Conservation (phyloP, 2,329 filamentous ascomycete species). For the Aureobasidium sp. region DNA sequence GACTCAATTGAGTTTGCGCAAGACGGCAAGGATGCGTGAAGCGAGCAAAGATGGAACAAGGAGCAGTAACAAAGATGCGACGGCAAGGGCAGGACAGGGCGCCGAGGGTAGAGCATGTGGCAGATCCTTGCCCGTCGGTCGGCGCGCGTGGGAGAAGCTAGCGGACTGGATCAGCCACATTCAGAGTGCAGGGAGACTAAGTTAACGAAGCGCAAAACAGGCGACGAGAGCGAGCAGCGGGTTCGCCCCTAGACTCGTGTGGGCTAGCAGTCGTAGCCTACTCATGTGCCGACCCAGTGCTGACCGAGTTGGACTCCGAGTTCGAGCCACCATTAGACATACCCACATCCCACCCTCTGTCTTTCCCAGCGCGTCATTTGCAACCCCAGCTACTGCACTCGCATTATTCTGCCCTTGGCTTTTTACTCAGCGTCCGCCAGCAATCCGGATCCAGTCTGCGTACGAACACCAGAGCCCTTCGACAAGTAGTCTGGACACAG, state of each 20-base stretch:
- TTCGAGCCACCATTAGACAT: neutral
- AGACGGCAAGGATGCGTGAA: neutral
- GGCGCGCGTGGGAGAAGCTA: neutral
- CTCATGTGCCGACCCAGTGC: neutral
- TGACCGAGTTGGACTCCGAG: neutral
- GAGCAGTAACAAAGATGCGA: neutral
- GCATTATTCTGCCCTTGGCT: neutral
- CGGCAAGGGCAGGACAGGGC: neutral
- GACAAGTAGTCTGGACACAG: neutral
- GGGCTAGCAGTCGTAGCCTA: neutral
- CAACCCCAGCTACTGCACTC: neutral
- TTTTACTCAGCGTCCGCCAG: neutral
- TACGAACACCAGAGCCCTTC: neutral
- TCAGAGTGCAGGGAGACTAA: neutral
- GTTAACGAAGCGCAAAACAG: neutral
- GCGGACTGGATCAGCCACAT: neutral
- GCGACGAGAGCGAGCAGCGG: neutral
- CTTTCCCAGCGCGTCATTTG: constrained; percentile 6
- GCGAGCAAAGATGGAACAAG: neutral
- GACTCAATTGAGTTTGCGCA: no score
- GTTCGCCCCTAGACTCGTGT: neutral
- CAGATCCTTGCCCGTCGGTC: constrained; percentile 1
- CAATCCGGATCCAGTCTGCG: neutral
- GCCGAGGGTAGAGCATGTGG: neutral
- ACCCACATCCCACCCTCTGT: neutral